phyloP scores from a whole-genome alignment of 2,329 filamentous ascomycete species.

The Cladosporium sp. region DNA sequence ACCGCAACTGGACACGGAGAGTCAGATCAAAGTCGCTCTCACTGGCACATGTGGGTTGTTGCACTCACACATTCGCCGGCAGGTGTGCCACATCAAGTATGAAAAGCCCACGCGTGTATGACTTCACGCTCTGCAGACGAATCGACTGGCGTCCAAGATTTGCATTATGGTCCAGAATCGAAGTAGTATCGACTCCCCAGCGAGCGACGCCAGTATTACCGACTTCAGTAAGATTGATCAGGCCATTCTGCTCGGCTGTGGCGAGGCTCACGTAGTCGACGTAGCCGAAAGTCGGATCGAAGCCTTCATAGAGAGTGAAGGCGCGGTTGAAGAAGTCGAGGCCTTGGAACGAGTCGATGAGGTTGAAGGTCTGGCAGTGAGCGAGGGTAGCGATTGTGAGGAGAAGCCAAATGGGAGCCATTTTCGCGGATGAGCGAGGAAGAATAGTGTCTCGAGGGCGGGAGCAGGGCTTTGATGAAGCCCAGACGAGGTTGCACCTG shows the following conservation, averaged over 20 bases:
- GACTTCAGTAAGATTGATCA: slow-evolving; percentile 27
- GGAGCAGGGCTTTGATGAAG: background rate
- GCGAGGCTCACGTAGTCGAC: slow-evolving; percentile 43
- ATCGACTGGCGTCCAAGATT: slow-evolving; percentile 43
- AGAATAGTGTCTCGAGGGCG: background rate
- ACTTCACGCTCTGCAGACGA: slow-evolving; percentile 47
- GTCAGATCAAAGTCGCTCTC: background rate
- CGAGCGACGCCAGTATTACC: slow-evolving; percentile 21
- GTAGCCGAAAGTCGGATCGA: slow-evolving; percentile 32
- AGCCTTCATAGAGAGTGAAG: slow-evolving; percentile 19
- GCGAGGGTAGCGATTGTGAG: background rate
- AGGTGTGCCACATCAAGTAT: slow-evolving; percentile 53
- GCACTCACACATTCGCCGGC: slow-evolving; percentile 50
- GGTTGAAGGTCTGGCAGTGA: slow-evolving; percentile 19
- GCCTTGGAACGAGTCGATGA: slow-evolving; percentile 47
- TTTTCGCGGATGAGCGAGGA: background rate
- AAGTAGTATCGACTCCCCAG: slow-evolving; percentile 29
- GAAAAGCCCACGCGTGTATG: slow-evolving; percentile 49
- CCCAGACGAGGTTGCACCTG: background rate
- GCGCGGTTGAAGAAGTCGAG: slow-evolving; percentile 34
- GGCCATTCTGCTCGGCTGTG: slow-evolving; percentile 33
- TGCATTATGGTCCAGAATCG: slow-evolving; percentile 35
- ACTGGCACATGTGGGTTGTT: background rate
- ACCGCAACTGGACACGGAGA: slow-evolving; percentile 33
- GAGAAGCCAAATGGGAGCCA: background rate